Base-by-base conservation (phyloP, 495 filamentous ascomycete genomes). In the Aspergillus diversus region DNA sequence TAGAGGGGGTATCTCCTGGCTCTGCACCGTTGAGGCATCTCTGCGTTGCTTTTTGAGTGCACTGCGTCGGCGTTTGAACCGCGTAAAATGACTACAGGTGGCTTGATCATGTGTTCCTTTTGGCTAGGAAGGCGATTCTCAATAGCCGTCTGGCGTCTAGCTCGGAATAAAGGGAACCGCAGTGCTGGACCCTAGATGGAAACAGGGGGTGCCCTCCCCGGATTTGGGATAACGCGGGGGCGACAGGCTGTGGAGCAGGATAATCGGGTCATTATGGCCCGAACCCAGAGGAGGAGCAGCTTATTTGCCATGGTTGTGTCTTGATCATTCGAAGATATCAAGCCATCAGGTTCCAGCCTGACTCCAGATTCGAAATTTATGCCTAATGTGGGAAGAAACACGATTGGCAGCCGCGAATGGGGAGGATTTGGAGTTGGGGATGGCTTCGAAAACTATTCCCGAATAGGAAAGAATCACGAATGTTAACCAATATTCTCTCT, bases 361-460 rank as follows among this genome's bases (percentile, higher is more conserved):
- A 43, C n/a, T 4, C 12, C 3, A 15, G 4, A 43, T 5, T 56
- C 54, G 54, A 56, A 42, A 39, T 17, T 34, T 56, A 56, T 43
- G 31, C 54, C 54, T 13, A 8, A 42, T 39, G 4, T 3, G 54
- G 54, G n/a, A 56, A 56, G 54, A 42, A 56, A 7, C 35, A 42
- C 33, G 54, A 56, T 11, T 2, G 1, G 5, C 3, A 17, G 15
- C 8, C 7, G 48, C 21, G 16, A 17, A 50, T 21, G 27, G 16
- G 5, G 48, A 27, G 4, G 16, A 21, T 43, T 43, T 43, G 39
- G 39, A 43, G 39, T 11, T 4, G 39, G 37, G 0, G 39, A 43
- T 15, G 4, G 11, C 39, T 39, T 43, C 39, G 39, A 6, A 43
- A 43, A 43, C 39, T 11, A 43, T 43, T 2, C 39, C 39, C 11